Conservation (phyloP, 768 basidiomycete species). For the Albatrellus ellisii region DNA sequence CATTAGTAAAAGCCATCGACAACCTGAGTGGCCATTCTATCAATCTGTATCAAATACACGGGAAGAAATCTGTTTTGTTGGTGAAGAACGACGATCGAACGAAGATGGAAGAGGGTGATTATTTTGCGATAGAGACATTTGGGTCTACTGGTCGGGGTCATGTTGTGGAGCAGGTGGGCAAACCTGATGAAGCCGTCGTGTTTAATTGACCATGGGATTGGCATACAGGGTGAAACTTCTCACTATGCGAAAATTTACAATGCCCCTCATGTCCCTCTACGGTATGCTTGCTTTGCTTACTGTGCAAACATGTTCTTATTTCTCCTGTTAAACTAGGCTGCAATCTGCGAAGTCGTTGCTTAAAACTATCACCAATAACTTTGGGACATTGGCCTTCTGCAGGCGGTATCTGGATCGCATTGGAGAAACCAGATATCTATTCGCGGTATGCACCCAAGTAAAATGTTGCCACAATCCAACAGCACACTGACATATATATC, state of each 20-base stretch:
- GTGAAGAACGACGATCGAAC: constrained; percentile 84
- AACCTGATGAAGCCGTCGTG: constrained; percentile 9
- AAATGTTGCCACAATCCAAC: no score
- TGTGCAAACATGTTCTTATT: not conserved
- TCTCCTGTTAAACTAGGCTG: constrained; percentile 35
- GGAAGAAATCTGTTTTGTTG: constrained; percentile 81
- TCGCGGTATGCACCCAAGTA: constrained; percentile 64
- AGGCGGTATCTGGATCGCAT: constrained; percentile 86
- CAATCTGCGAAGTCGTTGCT: constrained; percentile 78
- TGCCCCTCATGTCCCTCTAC: constrained; percentile 59
- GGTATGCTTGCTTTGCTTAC: constrained; percentile 28
- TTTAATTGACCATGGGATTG: constrained; percentile 1
- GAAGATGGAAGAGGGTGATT: constrained; percentile 99
- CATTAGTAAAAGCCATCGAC: constrained; percentile 84
- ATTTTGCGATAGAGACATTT: constrained; percentile 98
- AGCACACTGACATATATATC: no score
- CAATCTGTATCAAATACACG: constrained; percentile 83
- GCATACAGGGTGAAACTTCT: constrained; percentile 71
- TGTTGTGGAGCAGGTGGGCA: constrained; percentile 63
- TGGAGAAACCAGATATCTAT: constrained; percentile 87
- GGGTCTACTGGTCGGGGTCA: constrained; percentile 90
- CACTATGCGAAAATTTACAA: constrained; percentile 76
- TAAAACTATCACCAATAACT: constrained; percentile 80
- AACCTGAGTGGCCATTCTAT: constrained; percentile 96
- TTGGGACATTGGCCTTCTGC: constrained; percentile 93